phyloP scores from a whole-genome alignment of 371 early-diverging fungal genomes.

The Rhizopus sp. region DNA sequence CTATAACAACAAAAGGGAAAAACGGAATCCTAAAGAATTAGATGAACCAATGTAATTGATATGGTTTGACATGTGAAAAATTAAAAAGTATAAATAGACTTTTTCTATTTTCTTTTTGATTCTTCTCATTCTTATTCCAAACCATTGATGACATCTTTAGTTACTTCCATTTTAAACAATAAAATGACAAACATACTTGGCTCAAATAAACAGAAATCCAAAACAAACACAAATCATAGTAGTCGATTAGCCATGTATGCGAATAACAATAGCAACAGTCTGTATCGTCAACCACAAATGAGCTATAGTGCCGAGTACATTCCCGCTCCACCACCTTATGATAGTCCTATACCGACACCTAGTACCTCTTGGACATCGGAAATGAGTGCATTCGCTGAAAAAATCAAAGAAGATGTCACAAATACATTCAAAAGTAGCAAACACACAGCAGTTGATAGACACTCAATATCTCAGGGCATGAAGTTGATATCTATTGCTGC shows the following conservation, averaged over 20 bases:
- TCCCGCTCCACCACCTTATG: constrained; percentile 26
- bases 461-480: constrained; percentile 52
- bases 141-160: not conserved
- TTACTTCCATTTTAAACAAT: not conserved
- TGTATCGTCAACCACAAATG: constrained; percentile 14
- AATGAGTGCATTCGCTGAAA: constrained; percentile 41
- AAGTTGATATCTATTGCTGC: constrained; percentile 53
- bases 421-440: not conserved
- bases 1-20: no score
- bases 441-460: constrained; percentile 21
- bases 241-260: constrained; percentile 13
- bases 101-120: no score
- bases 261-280: constrained; percentile 1
- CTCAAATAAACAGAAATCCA: no score
- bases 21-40: no score
- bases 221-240: no score
- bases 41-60: no score
- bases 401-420: constrained; percentile 33
- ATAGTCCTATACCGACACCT: constrained; percentile 29
- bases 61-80: no score
- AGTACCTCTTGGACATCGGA: constrained; percentile 44
- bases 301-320: constrained; percentile 17
- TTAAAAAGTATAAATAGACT: no score
- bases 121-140: no score
- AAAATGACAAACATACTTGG: no score